A percentile compares a stretch with the other conserved stretches of the same genome.
Conservation (phyloP, 148 eudicot species). For the Drosera capensis region DNA sequence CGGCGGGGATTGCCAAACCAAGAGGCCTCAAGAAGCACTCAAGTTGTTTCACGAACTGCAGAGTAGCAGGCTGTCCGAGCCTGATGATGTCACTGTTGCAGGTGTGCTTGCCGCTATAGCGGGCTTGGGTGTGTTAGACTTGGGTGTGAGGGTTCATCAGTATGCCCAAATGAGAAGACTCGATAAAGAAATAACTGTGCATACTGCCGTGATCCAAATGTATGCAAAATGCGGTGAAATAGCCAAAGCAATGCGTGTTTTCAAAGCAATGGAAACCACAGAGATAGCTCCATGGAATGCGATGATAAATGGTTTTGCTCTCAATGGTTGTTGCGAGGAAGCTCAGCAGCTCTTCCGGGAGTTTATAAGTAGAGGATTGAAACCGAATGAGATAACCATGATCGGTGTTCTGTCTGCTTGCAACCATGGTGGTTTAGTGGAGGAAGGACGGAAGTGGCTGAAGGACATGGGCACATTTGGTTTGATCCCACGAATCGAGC, state of each 20-base stretch:
- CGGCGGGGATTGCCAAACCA: conserved; percentile 52
- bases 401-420: conserved; percentile 71
- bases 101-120: conserved; percentile 81
- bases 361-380: conserved; percentile 31
- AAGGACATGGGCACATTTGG: conserved; percentile 31
- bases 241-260: conserved; percentile 36
- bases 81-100: conserved; percentile 54
- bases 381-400: conserved; percentile 60
- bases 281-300: conserved; percentile 70
- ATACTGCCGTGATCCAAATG: conserved; percentile 69
- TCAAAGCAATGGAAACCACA: conserved; percentile 23
- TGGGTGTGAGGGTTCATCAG: conserved; percentile 58
- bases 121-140: conserved; percentile 61
- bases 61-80: conserved; percentile 24
- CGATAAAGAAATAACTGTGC: conserved; percentile 38
- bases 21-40: conserved; percentile 45
- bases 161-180: conserved; percentile 42
- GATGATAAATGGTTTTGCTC: conserved; percentile 65
- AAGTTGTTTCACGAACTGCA: conserved; percentile 46
- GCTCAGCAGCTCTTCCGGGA: conserved; percentile 40
- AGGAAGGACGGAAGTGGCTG: conserved; percentile 62
- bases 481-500: conserved; percentile 49
- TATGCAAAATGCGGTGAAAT: conserved; percentile 80
- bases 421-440: conserved; percentile 67
- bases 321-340: conserved; percentile 54